Evolutionary conservation across 495 filamentous ascomycete species (phyloP).

Genomic region (Penicillium herquei): DNA sequence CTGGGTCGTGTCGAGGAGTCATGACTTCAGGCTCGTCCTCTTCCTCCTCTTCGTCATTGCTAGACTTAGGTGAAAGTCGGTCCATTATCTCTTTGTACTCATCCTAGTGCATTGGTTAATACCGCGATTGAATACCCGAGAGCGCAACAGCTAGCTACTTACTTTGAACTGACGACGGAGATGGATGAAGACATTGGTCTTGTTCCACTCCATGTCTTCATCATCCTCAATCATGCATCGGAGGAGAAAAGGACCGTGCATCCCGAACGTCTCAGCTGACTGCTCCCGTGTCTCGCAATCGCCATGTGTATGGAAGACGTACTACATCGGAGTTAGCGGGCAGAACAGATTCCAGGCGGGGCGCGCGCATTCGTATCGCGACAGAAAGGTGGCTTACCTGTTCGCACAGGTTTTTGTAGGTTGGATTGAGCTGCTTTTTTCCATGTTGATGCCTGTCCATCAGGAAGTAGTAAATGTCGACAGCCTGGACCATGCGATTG

Average conservation of each 20-base stretch:
- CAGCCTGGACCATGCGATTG: slow-evolving; percentile 65
- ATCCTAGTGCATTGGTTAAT: slow-evolving; percentile 30
- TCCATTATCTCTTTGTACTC: slow-evolving; percentile 38
- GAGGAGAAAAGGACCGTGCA: slow-evolving; percentile 55
- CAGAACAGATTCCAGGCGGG: slow-evolving; percentile 1
- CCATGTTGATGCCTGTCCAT: slow-evolving; percentile 48
- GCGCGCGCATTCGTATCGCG: not conserved
- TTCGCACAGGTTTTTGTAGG: slow-evolving; percentile 41
- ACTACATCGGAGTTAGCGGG: slow-evolving; percentile 28
- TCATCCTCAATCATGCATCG: slow-evolving; percentile 59
- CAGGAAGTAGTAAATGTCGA: slow-evolving; percentile 68
- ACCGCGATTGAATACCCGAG: not conserved
- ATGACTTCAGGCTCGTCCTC: slow-evolving; percentile 22
- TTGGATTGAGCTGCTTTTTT: slow-evolving; percentile 37
- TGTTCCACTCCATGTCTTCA: slow-evolving; percentile 54
- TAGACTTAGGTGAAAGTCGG: slow-evolving; percentile 24
- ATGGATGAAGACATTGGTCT: slow-evolving; percentile 52
- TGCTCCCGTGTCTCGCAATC: slow-evolving; percentile 46
- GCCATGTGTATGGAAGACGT: slow-evolving; percentile 43
- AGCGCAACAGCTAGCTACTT: not conserved
- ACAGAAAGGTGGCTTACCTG: slow-evolving; percentile 33
- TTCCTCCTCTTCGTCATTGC: slow-evolving; percentile 25
- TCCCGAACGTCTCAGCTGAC: slow-evolving; percentile 50
- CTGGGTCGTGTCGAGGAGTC: slow-evolving; percentile 28
- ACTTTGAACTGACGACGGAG: slow-evolving; percentile 52